phyloP scores from a whole-genome alignment of 2,329 filamentous ascomycete species.

The Aureobasidium zeae region DNA sequence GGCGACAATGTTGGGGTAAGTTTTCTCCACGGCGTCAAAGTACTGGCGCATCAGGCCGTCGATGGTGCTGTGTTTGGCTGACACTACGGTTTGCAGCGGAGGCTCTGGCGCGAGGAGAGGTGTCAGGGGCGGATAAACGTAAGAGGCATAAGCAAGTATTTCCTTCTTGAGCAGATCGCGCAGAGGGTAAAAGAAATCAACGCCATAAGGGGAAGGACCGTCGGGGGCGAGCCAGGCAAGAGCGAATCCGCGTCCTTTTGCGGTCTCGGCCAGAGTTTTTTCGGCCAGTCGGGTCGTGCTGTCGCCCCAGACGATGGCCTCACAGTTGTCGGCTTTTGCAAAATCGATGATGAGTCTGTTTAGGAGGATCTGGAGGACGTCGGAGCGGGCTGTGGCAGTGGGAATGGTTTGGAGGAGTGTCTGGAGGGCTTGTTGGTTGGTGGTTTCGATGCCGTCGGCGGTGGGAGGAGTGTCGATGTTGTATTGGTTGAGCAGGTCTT shows the following conservation, averaged over 20 bases:
- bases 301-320: slow-evolving; percentile 70
- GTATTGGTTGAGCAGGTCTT: slow-evolving; percentile 8
- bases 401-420: slow-evolving; percentile 54
- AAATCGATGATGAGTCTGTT: slow-evolving; percentile 61
- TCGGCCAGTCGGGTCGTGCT: slow-evolving; percentile 83
- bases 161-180: slow-evolving; percentile 81
- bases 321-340: slow-evolving; percentile 52
- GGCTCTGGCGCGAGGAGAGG: slow-evolving; percentile 27
- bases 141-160: slow-evolving; percentile 53
- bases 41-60: slow-evolving; percentile 85
- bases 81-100: slow-evolving; percentile 38
- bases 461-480: background rate
- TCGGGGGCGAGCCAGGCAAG: slow-evolving; percentile 77
- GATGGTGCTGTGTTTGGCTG: slow-evolving; percentile 72
- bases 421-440: slow-evolving; percentile 27
- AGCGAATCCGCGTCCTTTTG: slow-evolving; percentile 79
- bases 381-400: slow-evolving; percentile 65
- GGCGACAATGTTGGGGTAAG: slow-evolving; percentile 83
- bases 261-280: slow-evolving; percentile 74
- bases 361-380: slow-evolving; percentile 62
- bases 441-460: slow-evolving; percentile 1
- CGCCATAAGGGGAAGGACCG: slow-evolving; percentile 50
- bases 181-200: slow-evolving; percentile 66
- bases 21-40: slow-evolving; percentile 74
- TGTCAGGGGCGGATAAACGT: slow-evolving; percentile 31